Base-by-base conservation (phyloP, 2,329 filamentous ascomycete species). In the Knufia fluminis region DNA sequence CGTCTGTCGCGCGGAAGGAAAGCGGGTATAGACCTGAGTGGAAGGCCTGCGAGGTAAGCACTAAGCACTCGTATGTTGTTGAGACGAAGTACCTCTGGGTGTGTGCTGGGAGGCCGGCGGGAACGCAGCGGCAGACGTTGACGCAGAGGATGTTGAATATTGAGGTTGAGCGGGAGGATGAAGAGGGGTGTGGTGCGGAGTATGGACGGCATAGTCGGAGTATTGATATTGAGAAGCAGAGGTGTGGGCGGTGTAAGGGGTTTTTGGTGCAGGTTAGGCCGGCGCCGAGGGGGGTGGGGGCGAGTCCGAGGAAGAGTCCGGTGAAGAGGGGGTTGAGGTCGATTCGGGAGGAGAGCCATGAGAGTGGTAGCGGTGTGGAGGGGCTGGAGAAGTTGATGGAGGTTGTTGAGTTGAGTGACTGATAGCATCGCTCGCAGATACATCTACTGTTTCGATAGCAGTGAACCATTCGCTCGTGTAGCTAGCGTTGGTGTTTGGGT, bases 21-120 rank as follows among this genome's bases (percentile, higher is more conserved):
- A 73, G 72, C 0, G 86, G 90, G 57, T 74, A 70, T 1, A 62
- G 76, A 41, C 72, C 33, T 1, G 47, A 49, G 2, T 59, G 79
- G 2, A 82, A 79, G 3, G 77, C 63, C 2, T 69, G 96, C 38
- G 69, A 82, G 28, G 87, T 97, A 17, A 95, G 89, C 1, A 96
- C 90, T 0, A 94, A 86, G 62, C 91, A 98, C 66, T 78, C 73
- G 26, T 98, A 96, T 65, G 78, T 83, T 44, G 97, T 97, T 60
- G 84, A 90, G 58, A 95, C 87, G 71, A 94, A 91, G 69, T 98
- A 91, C 63, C 69, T 90, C 17, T 97, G 92, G 91, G 72, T 77
- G 36, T 97, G 91, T 63, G 69, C 41, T 17, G 58, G 58, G 2
- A 39, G 52, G 16, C 26, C 38, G 8, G 24, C 24, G 12, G 35